A percentile compares a stretch with the other conserved stretches of the same genome.
phyloP scores from a whole-genome alignment of 805 yeast genomes.

The Debaryomyces maramus region DNA sequence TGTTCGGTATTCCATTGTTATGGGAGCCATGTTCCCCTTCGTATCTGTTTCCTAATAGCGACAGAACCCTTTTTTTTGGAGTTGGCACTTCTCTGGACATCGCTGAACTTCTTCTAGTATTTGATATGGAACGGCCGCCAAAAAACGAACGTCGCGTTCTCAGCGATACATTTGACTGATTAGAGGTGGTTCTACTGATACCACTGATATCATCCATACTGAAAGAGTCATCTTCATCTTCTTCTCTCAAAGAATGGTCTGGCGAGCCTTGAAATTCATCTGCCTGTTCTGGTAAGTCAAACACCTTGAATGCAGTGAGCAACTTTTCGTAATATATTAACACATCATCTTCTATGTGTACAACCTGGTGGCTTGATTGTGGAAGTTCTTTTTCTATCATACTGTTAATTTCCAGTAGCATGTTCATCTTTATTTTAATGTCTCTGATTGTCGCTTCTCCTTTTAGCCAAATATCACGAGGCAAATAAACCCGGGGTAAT shows the following conservation, averaged over 20 bases:
- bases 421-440: conserved; percentile 29
- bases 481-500: conserved; percentile 33
- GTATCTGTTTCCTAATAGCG: too few species aligned
- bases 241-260: conserved; percentile 1
- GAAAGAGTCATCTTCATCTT: conserved; percentile 9
- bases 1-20: too few species aligned
- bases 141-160: not conserved
- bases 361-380: conserved; percentile 5
- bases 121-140: not conserved
- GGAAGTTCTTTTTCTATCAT: conserved; percentile 25
- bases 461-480: conserved; percentile 38
- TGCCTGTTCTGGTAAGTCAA: conserved; percentile 18
- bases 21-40: not conserved
- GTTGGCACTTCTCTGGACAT: conserved; percentile 8
- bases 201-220: not conserved
- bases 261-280: not conserved
- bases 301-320: conserved; percentile 33
- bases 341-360: conserved; percentile 23
- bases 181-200: conserved; percentile 1
- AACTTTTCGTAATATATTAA: conserved; percentile 31
- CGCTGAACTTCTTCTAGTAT: conserved; percentile 4
- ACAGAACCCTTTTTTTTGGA: conserved; percentile 20
- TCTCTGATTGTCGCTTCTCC: conserved; percentile 32
- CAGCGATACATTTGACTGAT: not conserved
- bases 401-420: conserved; percentile 33